Percentiles rank a stretch among this genome's conserved stretches.
These are phyloP conservation scores for Streptanthus diversifolius DNA, from an alignment of 345 rosid species.

Conservation along the genomic window DNA sequence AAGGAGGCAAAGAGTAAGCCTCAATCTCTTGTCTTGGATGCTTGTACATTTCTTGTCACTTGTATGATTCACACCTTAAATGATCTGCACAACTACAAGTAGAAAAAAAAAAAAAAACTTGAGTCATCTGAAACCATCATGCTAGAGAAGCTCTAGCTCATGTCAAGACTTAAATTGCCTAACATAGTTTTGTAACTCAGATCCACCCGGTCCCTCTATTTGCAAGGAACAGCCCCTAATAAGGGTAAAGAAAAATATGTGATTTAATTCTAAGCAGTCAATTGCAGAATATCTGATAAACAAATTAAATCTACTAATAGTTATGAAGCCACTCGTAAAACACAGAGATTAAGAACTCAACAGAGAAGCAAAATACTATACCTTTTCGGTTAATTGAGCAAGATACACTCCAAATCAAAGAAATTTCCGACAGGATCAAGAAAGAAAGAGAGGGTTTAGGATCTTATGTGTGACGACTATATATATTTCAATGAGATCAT, in stretches of 20 bases:
- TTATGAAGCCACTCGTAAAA: background rate
- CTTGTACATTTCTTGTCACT: conserved; percentile 24
- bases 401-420: background rate
- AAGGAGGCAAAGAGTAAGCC: conserved; percentile 3
- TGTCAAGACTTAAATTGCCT: background rate
- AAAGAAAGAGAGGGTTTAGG: background rate
- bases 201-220: background rate
- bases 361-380: background rate
- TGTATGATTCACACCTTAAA: background rate
- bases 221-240: background rate
- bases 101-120: background rate
- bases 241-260: background rate
- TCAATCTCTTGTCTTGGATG: conserved; percentile 28
- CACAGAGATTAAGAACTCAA: background rate
- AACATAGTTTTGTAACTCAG: background rate
- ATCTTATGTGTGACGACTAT: background rate
- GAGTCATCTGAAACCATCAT: background rate
- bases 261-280: background rate
- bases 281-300: background rate
- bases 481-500: background rate
- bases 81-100: conserved; percentile 20
- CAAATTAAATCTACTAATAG: background rate
- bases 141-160: background rate
- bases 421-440: conserved; percentile 10
- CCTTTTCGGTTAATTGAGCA: conserved; percentile 6